A percentile compares a stretch with the other conserved stretches of the same genome.
These are phyloP conservation scores for Paraphaeosphaeria minitans DNA, from an alignment of 2,329 filamentous ascomycete genomes.

Conservation along the genomic window DNA sequence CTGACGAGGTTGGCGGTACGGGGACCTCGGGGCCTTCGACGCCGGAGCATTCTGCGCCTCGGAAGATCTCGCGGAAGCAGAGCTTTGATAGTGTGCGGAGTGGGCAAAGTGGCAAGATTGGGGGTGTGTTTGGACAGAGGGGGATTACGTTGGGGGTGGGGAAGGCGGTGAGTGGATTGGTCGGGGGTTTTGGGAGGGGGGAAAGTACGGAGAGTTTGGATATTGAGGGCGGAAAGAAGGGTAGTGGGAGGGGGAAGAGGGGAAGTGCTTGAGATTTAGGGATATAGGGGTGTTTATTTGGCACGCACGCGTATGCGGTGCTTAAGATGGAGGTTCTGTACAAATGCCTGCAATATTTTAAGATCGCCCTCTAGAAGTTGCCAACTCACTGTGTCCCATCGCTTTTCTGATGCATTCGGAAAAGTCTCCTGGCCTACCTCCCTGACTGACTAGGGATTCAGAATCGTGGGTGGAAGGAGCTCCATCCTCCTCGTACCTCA, in stretches of 20 bases:
- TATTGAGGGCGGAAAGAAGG: slow-evolving; percentile 3
- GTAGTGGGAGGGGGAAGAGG: slow-evolving; percentile 16
- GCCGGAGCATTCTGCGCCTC: slow-evolving; percentile 19
- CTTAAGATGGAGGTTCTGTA: no score
- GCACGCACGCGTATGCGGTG: no score
- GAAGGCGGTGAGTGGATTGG: slow-evolving; percentile 39
- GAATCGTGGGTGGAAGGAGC: no score
- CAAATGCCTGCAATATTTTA: no score
- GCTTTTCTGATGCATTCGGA: no score
- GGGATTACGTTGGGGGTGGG: slow-evolving; percentile 42
- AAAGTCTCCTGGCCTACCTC: no score
- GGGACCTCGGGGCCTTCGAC: slow-evolving; percentile 27
- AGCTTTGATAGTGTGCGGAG: slow-evolving; percentile 36
- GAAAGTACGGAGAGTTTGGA: slow-evolving; percentile 26
- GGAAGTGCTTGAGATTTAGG: background rate
- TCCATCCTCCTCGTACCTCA: no score
- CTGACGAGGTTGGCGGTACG: slow-evolving; percentile 44
- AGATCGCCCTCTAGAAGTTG: no score
- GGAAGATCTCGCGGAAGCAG: slow-evolving; percentile 16
- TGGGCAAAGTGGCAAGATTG: slow-evolving; percentile 26
- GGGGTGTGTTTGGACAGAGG: slow-evolving; percentile 33
- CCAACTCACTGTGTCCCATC: no score
- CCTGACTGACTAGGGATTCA: no score
- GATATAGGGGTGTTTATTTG: no score
- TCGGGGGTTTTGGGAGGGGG: slow-evolving; percentile 29